phyloP scores from a whole-genome alignment of 2,329 filamentous ascomycete genomes.

The Onygena corvina region DNA sequence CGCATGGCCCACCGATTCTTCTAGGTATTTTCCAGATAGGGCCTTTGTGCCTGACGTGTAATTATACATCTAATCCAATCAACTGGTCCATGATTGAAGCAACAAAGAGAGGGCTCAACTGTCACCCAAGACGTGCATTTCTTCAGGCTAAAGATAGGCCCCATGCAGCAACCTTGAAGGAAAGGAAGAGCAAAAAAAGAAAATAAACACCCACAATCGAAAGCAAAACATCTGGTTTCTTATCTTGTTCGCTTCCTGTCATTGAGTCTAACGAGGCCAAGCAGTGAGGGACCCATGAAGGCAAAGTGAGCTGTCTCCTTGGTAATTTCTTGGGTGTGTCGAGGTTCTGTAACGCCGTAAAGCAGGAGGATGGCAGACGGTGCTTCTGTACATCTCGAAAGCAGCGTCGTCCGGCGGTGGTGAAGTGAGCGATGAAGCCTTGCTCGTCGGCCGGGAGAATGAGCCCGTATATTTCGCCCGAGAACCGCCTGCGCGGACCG shows the following conservation, averaged over 20 bases:
- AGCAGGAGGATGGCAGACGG: too few relatives aligned
- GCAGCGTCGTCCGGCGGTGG: too few relatives aligned
- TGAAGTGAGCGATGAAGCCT: too few relatives aligned
- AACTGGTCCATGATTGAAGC: background rate
- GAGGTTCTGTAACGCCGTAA: too few relatives aligned
- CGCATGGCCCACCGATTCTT: slow-evolving; percentile 14
- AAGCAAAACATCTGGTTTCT: too few relatives aligned
- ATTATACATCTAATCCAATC: slow-evolving; percentile 6
- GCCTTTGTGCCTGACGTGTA: background rate
- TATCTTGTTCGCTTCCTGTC: too few relatives aligned
- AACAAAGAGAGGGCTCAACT: too few relatives aligned
- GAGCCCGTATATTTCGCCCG: slow-evolving; percentile 3
- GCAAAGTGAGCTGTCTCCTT: background rate
- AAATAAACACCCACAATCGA: too few relatives aligned
- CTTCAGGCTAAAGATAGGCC: background rate
- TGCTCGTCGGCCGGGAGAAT: background rate
- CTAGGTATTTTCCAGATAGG: slow-evolving; percentile 1
- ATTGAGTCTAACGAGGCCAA: background rate
- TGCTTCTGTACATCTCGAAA: too few relatives aligned
- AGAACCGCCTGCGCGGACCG: background rate
- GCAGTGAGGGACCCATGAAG: background rate
- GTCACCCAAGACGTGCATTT: background rate
- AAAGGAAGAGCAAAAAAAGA: too few relatives aligned
- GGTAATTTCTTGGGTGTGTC: too few relatives aligned
- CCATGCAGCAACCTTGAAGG: too few relatives aligned